phyloP scores from a whole-genome alignment of 495 filamentous ascomycete species.

The Aspergillus baeticus region DNA sequence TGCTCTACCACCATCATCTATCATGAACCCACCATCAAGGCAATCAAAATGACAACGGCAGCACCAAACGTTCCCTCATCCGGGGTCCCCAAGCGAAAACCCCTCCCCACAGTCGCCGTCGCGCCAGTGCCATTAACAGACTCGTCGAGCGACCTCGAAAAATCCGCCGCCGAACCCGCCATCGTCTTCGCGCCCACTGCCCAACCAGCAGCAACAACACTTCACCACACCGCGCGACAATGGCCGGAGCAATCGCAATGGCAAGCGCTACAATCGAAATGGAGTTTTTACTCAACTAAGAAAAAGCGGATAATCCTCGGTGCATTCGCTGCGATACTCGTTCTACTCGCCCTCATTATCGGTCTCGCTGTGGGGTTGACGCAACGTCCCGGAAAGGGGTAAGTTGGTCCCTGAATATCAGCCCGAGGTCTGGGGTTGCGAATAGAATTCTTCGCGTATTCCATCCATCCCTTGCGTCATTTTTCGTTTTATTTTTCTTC shows the following conservation, averaged over 20 bases:
- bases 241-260: background rate
- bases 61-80: background rate
- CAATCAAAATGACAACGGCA: background rate
- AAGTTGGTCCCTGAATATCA: background rate
- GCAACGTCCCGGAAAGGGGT: conserved; percentile 19
- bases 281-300: conserved; percentile 15
- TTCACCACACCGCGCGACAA: background rate
- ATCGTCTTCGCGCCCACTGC: background rate
- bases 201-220: background rate
- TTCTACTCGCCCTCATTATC: conserved; percentile 51
- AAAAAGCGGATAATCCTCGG: conserved; percentile 26
- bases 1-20: background rate
- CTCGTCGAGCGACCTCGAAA: conserved; percentile 8
- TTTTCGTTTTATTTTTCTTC: background rate
- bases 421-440: background rate
- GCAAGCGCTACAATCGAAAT: background rate
- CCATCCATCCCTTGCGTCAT: background rate
- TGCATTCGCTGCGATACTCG: conserved; percentile 26
- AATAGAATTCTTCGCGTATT: background rate
- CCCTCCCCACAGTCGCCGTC: conserved; percentile 8
- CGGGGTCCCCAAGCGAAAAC: conserved; percentile 19
- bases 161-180: background rate
- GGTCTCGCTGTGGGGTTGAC: conserved; percentile 55
- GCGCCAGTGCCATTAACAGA: background rate
- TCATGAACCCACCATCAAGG: background rate